A percentile compares a stretch with the other conserved stretches of the same genome.
Conservation (phyloP, 306 rosid species). For the Alnus rubra region DNA sequence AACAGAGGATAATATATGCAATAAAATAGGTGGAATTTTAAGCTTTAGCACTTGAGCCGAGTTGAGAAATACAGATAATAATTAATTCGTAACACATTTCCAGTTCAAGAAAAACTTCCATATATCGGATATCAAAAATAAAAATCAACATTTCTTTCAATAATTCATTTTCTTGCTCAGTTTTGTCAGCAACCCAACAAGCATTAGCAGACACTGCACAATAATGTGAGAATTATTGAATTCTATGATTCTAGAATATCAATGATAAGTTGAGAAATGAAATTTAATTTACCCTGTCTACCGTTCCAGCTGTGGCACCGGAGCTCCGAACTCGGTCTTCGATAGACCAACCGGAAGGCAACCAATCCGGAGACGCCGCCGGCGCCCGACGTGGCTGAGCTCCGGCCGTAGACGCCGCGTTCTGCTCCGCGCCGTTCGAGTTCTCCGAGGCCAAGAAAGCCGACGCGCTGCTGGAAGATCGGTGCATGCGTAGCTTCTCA, state of each 20-base stretch:
- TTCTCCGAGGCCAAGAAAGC: neutral
- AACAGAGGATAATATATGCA: too few relatives aligned
- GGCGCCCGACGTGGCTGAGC: neutral
- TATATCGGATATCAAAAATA: too few relatives aligned
- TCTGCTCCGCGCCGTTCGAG: slow-evolving; percentile 19
- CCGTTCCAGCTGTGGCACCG: slow-evolving; percentile 54
- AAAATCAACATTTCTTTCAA: too few relatives aligned
- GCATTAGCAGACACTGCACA: neutral
- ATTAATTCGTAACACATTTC: too few relatives aligned
- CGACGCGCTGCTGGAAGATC: slow-evolving; percentile 3
- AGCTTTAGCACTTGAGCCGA: too few relatives aligned
- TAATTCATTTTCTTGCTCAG: too few relatives aligned
- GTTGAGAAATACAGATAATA: too few relatives aligned
- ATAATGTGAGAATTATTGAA: neutral
- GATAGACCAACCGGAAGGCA: slow-evolving; percentile 46
- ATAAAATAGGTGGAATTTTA: too few relatives aligned
- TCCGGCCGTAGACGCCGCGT: neutral
- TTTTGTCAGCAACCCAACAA: too few relatives aligned
- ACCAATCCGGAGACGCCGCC: slow-evolving; percentile 35
- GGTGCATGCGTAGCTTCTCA: neutral
- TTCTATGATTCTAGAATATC: neutral
- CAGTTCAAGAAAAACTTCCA: too few relatives aligned
- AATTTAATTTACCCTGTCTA: slow-evolving; percentile 44
- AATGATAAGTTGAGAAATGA: neutral
- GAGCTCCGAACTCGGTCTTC: slow-evolving; percentile 52